Conservation (phyloP, 208 protist species). For the Acanthamoeba royreba region DNA sequence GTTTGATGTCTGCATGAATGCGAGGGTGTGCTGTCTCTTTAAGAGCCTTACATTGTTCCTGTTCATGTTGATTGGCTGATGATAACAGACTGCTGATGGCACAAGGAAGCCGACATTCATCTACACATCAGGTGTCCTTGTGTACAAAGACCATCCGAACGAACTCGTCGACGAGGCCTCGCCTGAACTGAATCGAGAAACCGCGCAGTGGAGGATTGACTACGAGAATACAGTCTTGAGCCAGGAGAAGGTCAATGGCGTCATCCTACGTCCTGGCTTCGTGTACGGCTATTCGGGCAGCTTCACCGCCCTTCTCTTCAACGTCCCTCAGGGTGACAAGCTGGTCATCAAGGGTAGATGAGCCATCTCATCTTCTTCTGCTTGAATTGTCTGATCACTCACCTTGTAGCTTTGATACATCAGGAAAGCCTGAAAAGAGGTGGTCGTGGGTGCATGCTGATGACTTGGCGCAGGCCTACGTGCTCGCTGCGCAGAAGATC, state of each 20-base stretch:
- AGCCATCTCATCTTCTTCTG: not conserved
- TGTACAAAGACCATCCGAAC: not conserved
- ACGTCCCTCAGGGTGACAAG: not conserved
- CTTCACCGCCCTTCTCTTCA: not conserved
- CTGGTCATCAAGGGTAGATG: not conserved
- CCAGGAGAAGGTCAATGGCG: not conserved
- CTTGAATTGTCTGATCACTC: not conserved
- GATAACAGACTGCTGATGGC: not conserved
- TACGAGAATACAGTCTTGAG: not conserved
- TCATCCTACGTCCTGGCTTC: slow-evolving; percentile 12
- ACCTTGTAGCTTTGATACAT: not conserved
- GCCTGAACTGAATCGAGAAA: not conserved
- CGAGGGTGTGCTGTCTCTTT: not conserved
- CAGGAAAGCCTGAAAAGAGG: not conserved
- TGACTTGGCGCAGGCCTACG: slow-evolving; percentile 28
- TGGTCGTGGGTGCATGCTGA: slow-evolving; percentile 35
- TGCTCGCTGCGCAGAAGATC: not conserved
- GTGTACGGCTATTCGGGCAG: slow-evolving; percentile 42
- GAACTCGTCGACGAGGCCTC: slow-evolving; percentile 26
- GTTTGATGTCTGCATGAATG: not conserved
- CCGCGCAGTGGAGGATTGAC: not conserved
- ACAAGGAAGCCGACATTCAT: slow-evolving; percentile 39
- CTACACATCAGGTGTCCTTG: slow-evolving; percentile 32
- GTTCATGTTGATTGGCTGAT: not conserved
- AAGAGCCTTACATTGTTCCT: not conserved